phyloP scores from a whole-genome alignment of 306 rosid genomes.

The Pterocarpus macrocarpus region DNA sequence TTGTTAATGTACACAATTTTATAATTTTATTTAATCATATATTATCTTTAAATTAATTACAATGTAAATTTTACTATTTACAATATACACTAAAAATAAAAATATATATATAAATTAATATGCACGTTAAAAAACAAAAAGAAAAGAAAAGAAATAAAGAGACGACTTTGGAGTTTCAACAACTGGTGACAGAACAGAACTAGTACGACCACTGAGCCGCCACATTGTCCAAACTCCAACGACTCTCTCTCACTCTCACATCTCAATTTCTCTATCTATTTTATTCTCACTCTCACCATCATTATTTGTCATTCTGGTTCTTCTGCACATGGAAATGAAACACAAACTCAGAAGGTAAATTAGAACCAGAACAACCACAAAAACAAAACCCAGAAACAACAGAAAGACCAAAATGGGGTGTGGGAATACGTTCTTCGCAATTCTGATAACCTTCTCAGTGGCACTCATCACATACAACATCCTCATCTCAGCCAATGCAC shows the following conservation, averaged over 20 bases:
- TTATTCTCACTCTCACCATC: background rate
- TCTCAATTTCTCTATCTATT: background rate
- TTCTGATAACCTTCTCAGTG: conserved; percentile 79
- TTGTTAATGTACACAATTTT: too few species aligned
- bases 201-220: background rate
- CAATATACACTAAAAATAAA: too few species aligned
- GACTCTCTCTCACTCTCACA: background rate
- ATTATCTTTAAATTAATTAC: too few species aligned
- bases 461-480: conserved; percentile 96
- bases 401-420: conserved; percentile 72
- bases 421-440: conserved; percentile 82
- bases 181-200: background rate
- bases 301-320: background rate
- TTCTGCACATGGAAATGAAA: background rate
- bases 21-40: too few species aligned
- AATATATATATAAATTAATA: too few species aligned
- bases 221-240: conserved; percentile 6
- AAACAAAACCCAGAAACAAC: background rate
- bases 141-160: background rate
- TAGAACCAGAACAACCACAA: background rate
- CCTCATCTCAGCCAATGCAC: conserved; percentile 84
- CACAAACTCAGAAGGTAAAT: background rate
- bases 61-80: too few species aligned
- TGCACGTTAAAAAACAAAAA: background rate
- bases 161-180: background rate